Percentiles rank a stretch among this genome's conserved stretches.
phyloP scores from a whole-genome alignment of 2,329 filamentous ascomycete species.

The Kalmusia sp. region DNA sequence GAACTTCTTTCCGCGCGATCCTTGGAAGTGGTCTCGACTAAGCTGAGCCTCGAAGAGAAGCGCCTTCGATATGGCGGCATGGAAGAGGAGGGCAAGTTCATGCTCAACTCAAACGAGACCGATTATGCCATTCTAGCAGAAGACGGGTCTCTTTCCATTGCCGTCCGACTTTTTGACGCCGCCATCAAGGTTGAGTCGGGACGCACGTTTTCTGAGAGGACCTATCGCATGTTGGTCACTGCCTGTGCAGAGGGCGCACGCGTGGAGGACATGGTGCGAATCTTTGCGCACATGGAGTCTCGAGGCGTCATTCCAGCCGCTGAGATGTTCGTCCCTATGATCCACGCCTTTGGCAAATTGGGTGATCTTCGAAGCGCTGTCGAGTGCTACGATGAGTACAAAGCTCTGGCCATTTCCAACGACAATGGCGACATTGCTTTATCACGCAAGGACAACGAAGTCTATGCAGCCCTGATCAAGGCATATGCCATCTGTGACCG shows the following conservation, averaged over 20 bases:
- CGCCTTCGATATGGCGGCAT: slow-evolving; percentile 84
- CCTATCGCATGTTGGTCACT: slow-evolving; percentile 84
- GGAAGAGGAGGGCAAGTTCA: slow-evolving; percentile 83
- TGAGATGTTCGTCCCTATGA: slow-evolving; percentile 89
- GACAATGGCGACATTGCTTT: slow-evolving; percentile 75
- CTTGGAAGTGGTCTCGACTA: slow-evolving; percentile 76
- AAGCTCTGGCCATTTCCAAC: slow-evolving; percentile 82
- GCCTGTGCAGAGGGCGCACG: slow-evolving; percentile 85
- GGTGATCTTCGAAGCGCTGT: slow-evolving; percentile 88
- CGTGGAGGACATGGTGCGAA: slow-evolving; percentile 85
- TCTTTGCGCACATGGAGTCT: slow-evolving; percentile 91
- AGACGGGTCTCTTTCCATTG: slow-evolving; percentile 85
- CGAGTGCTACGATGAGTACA: slow-evolving; percentile 96
- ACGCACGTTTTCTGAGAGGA: slow-evolving; percentile 75
- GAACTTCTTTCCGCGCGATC: slow-evolving; percentile 81
- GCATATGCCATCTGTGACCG: slow-evolving; percentile 86
- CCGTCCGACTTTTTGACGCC: slow-evolving; percentile 83
- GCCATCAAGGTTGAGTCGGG: slow-evolving; percentile 69
- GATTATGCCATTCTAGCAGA: slow-evolving; percentile 86
- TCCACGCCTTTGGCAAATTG: slow-evolving; percentile 84
- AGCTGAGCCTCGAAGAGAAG: slow-evolving; percentile 78
- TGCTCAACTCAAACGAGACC: slow-evolving; percentile 85
- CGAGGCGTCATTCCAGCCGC: slow-evolving; percentile 76
- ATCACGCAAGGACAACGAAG: slow-evolving; percentile 77
- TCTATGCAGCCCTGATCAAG: slow-evolving; percentile 91